Conservation (phyloP, 495 filamentous ascomycete genomes). For the Hyphodiscus hymeniophilus region DNA sequence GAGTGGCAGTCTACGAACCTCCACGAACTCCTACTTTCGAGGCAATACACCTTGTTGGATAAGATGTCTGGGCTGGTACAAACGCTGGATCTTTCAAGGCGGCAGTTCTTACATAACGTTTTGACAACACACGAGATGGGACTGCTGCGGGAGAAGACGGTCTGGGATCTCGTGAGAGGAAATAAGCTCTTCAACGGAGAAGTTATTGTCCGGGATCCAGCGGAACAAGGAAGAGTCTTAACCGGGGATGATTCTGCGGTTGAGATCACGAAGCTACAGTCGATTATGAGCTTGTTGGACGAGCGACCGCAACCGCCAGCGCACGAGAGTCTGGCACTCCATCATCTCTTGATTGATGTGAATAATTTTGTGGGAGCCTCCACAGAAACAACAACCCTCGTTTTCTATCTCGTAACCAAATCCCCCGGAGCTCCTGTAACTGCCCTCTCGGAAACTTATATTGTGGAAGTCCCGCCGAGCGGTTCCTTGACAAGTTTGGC, state of each 20-base stretch:
- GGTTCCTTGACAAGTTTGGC: conserved; percentile 54
- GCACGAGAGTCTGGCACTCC: conserved; percentile 58
- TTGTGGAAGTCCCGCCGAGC: conserved; percentile 66
- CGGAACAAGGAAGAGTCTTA: conserved; percentile 71
- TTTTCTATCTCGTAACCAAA: conserved; percentile 72
- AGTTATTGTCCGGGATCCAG: conserved; percentile 86
- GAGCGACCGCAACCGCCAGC: conserved; percentile 55
- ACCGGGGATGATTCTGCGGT: conserved; percentile 90
- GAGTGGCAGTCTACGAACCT: conserved; percentile 98
- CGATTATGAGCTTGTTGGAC: conserved; percentile 90
- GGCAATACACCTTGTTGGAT: conserved; percentile 73
- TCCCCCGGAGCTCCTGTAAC: conserved; percentile 48
- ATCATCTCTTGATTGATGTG: conserved; percentile 81
- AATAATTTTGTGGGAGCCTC: conserved; percentile 68
- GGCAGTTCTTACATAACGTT: conserved; percentile 88
- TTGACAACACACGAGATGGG: conserved; percentile 78
- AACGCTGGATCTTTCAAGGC: conserved; percentile 69
- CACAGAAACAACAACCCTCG: conserved; percentile 63
- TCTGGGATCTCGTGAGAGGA: conserved; percentile 89
- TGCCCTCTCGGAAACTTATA: conserved; percentile 74
- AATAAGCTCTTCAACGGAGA: conserved; percentile 90
- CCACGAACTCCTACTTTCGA: conserved; percentile 79
- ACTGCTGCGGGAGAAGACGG: conserved; percentile 68
- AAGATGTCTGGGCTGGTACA: conserved; percentile 71
- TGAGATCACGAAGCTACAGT: conserved; percentile 84